Base-by-base conservation (phyloP, 306 rosid species). In the Senna tora region DNA sequence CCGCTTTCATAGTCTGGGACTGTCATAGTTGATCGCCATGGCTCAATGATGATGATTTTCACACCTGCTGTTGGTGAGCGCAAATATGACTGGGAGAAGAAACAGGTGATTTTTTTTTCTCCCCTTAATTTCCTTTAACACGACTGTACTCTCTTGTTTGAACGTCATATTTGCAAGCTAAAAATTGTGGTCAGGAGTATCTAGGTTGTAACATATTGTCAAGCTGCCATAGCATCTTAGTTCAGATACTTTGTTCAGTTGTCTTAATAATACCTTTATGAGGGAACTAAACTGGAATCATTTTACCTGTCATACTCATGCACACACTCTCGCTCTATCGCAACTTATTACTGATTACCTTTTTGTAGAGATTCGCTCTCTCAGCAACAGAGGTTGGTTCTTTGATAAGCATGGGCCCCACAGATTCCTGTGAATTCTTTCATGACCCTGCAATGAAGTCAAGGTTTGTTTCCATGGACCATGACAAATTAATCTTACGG, bases 381-480 rank as follows among this genome's bases (percentile, higher is more conserved):
- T 87, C 90, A 0, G 72, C 94, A 5, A 91, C 97, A 6, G 98
- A 93, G 84, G 84, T 93, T 81, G 97, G 96, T 32, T 84, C 97
- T 86, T 73, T 93, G 81, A 87, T 93, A 76, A 83, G 86, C 83
- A 79, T 91, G 86, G 96, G 94, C 49, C 79, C 91, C 65, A 79
- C 75, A 46, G 98, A 89, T 72, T 84, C 96, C n/a, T 89, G 94
- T 76, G 98, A 93, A 81, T 84, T 93, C 71, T 91, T 91, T 75
- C 98, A 91, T 65, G 98, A 93, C 59, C 98, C 98, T 63, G 85
- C 94, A 39, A 90, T 93, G 92, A 61, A 74, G 77, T 83, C 93
- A 65, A 93, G 97, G 98, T 91, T 59, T 19, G 74, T 67, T 83
- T 82, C 49, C 78, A n/a, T 25, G 30, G 30, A 25, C 30, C 30